Conservation (phyloP, 805 yeast genomes). For the Ascoidea asiatica region DNA sequence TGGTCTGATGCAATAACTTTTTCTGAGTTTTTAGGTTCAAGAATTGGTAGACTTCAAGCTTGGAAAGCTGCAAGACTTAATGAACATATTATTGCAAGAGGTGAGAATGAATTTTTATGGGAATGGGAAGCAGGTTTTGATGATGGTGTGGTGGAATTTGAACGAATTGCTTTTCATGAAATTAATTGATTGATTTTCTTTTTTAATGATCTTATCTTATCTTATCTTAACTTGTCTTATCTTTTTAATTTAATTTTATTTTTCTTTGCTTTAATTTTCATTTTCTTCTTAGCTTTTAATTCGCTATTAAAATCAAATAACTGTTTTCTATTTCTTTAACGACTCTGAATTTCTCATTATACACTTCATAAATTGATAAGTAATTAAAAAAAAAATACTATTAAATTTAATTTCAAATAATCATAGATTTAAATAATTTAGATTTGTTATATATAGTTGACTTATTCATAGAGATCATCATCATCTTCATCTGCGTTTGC, state of each 20-base stretch:
- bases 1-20: constrained; percentile 66
- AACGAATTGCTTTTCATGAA: constrained; percentile 1
- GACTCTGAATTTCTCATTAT: too few species aligned
- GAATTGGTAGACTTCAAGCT: constrained; percentile 59
- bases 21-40: constrained; percentile 53
- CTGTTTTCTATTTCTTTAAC: too few species aligned
- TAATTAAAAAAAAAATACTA: too few species aligned
- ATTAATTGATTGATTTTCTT: background rate
- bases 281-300: too few species aligned
- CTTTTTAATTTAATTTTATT: too few species aligned
- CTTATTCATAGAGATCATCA: constrained; percentile 26
- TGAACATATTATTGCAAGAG: constrained; percentile 47
- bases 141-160: constrained; percentile 39
- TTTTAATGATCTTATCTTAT: background rate
- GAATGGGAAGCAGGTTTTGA: constrained; percentile 84
- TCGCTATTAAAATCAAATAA: too few species aligned
- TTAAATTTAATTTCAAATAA: too few species aligned
- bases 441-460: background rate
- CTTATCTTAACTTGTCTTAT: too few species aligned
- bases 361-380: too few species aligned
- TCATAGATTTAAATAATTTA: too few species aligned
- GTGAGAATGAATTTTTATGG: constrained; percentile 53
- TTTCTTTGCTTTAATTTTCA: too few species aligned
- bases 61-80: constrained; percentile 50
- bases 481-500: constrained; percentile 33